Evolutionary conservation across 2,329 filamentous ascomycete genomes (phyloP).

Genomic region (Fusarium sp.): DNA sequence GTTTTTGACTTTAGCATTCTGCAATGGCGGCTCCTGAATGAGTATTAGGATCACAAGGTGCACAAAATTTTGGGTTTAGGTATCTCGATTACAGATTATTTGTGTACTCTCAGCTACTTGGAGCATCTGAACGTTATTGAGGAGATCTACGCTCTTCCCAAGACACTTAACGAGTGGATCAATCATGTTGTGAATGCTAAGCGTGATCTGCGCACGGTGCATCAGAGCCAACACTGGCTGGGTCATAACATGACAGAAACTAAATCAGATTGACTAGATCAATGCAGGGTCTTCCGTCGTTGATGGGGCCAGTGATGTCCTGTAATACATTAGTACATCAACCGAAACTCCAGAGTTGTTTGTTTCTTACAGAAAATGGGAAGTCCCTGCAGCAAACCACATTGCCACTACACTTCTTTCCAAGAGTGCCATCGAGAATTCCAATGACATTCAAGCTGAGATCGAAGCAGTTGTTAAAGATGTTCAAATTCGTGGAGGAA

Average conservation of each 20-base stretch:
- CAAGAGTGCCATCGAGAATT: neutral
- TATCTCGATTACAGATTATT: neutral
- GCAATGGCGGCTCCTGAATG: too few species aligned
- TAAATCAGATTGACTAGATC: neutral
- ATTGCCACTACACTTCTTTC: neutral
- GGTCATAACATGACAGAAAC: too few species aligned
- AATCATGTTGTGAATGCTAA: too few species aligned
- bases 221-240: neutral
- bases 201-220: neutral
- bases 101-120: accelerated
- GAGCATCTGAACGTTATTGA: accelerated
- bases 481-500: neutral
- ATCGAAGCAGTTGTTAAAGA: neutral
- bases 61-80: accelerated
- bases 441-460: neutral
- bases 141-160: neutral
- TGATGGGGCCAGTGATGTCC: neutral
- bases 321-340: neutral
- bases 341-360: neutral
- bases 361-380: neutral
- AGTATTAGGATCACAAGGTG: accelerated
- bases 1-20: too few species aligned
- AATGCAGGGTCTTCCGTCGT: neutral
- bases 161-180: accelerated
- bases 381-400: neutral